phyloP scores from a whole-genome alignment of 129 eudicot species.

The Helianthus tuberosus region DNA sequence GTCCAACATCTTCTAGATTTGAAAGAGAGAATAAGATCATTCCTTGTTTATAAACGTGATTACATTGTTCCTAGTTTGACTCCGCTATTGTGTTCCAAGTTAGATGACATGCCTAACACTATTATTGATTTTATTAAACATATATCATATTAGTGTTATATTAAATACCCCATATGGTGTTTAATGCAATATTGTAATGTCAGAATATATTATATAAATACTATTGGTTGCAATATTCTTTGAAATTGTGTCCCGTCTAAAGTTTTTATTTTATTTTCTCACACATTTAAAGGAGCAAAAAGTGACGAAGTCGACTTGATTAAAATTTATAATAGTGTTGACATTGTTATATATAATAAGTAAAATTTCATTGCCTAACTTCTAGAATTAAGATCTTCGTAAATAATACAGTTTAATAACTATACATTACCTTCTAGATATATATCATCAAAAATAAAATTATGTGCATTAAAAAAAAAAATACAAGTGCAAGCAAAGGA shows the following conservation, averaged over 20 bases:
- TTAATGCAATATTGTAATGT: conserved; percentile 22
- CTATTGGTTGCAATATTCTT: conserved; percentile 10
- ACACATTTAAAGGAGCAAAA: neutral
- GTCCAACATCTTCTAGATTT: neutral
- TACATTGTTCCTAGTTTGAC: conserved; percentile 17
- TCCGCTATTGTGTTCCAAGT: neutral
- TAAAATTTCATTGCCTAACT: conserved; percentile 21
- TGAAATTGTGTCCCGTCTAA: conserved; percentile 5
- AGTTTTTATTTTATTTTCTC: conserved; percentile 1
- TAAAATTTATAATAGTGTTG: conserved; percentile 21
- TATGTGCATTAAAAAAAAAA: too few species aligned
- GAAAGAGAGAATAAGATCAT: neutral
- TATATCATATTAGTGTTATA: conserved; percentile 1
- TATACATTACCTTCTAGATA: conserved; percentile 11
- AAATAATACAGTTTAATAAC: neutral
- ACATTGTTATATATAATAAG: neutral
- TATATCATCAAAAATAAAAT: neutral
- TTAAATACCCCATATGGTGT: conserved; percentile 29
- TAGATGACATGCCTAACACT: neutral
- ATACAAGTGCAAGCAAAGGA: too few species aligned
- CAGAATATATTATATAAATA: too few species aligned
- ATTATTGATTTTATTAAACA: neutral
- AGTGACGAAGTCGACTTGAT: neutral
- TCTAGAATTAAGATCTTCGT: conserved; percentile 6
- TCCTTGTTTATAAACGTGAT: neutral